phyloP scores from a whole-genome alignment of 2,329 filamentous ascomycete genomes.

The Cyphellophora europaea region DNA sequence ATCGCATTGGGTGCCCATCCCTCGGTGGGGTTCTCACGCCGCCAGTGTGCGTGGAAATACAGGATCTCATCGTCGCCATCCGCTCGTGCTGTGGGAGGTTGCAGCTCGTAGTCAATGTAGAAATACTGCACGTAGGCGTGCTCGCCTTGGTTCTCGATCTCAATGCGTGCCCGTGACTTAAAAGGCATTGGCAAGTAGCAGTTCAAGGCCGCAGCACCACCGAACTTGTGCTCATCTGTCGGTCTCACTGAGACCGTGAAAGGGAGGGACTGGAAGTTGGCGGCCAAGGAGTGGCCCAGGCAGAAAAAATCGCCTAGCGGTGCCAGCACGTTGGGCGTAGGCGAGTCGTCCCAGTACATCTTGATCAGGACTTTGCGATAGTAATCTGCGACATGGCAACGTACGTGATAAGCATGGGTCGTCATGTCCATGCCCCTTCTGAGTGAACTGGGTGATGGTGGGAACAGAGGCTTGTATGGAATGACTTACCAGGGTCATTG shows the following conservation, averaged over 20 bases:
- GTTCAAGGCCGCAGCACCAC: slow-evolving; percentile 26
- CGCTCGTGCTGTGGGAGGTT: slow-evolving; percentile 17
- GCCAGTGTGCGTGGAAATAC: slow-evolving; percentile 28
- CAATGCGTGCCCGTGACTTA: slow-evolving; percentile 26
- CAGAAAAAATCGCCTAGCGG: too few species aligned
- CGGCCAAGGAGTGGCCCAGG: slow-evolving; percentile 26
- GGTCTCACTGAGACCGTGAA: slow-evolving; percentile 26
- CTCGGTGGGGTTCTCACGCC: slow-evolving; percentile 22
- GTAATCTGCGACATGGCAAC: too few species aligned
- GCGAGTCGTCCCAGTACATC: too few species aligned
- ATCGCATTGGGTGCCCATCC: slow-evolving; percentile 22
- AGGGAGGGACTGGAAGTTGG: slow-evolving; percentile 26
- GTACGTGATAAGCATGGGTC: too few species aligned
- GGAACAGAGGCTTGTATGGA: too few species aligned
- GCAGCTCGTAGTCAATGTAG: slow-evolving; percentile 27
- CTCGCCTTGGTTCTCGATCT: slow-evolving; percentile 27
- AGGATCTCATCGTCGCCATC: too few species aligned
- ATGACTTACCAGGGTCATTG: too few species aligned
- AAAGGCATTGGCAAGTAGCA: slow-evolving; percentile 27
- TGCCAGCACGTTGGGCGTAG: too few species aligned
- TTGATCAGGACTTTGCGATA: too few species aligned
- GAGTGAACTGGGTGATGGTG: too few species aligned
- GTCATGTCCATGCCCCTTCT: too few species aligned
- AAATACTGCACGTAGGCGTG: slow-evolving; percentile 27
- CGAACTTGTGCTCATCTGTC: slow-evolving; percentile 26